A percentile compares a stretch with the other conserved stretches of the same genome.
Conservation (phyloP, 1,284 basidiomycete genomes). For the Microbotryomycetes sp. region DNA sequence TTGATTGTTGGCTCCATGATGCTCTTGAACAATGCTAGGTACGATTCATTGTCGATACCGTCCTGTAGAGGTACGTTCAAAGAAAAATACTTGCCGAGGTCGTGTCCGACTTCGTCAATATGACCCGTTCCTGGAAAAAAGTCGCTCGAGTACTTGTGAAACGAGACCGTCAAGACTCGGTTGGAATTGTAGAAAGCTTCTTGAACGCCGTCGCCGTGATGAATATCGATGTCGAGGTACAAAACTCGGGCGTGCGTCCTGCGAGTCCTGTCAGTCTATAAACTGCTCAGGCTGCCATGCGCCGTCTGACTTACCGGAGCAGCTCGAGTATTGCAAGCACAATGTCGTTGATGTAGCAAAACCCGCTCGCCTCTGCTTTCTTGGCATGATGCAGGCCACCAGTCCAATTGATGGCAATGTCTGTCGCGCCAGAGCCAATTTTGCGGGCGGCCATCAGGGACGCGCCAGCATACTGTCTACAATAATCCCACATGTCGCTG, state of each 20-base stretch:
- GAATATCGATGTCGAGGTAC: constrained; percentile 96
- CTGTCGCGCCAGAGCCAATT: constrained; percentile 73
- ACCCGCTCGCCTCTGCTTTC: constrained; percentile 89
- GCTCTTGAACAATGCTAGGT: constrained; percentile 88
- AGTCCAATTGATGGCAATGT: constrained; percentile 97
- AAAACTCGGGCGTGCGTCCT: constrained; percentile 85
- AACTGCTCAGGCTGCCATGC: not conserved
- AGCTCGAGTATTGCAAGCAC: constrained; percentile 89
- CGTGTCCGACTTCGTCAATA: constrained; percentile 77
- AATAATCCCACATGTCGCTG: constrained; percentile 85
- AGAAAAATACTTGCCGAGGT: constrained; percentile 86
- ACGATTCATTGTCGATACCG: constrained; percentile 95
- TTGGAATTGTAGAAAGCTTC: constrained; percentile 97
- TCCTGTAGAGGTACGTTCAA: constrained; percentile 94
- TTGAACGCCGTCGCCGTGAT: constrained; percentile 94
- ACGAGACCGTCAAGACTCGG: constrained; percentile 95
- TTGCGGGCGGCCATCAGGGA: constrained; percentile 85
- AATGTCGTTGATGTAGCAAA: constrained; percentile 95
- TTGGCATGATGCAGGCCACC: constrained; percentile 94
- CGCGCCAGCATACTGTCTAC: constrained; percentile 81
- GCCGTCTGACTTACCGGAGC: constrained; percentile 55
- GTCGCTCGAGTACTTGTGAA: constrained; percentile 98
- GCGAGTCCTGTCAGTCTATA: not conserved
- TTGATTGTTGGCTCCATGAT: constrained; percentile 91
- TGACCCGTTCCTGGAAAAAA: constrained; percentile 97